These are phyloP conservation scores for Rasamsonia emersonii DNA, from an alignment of 2,329 filamentous ascomycete species.

Conservation along the genomic window DNA sequence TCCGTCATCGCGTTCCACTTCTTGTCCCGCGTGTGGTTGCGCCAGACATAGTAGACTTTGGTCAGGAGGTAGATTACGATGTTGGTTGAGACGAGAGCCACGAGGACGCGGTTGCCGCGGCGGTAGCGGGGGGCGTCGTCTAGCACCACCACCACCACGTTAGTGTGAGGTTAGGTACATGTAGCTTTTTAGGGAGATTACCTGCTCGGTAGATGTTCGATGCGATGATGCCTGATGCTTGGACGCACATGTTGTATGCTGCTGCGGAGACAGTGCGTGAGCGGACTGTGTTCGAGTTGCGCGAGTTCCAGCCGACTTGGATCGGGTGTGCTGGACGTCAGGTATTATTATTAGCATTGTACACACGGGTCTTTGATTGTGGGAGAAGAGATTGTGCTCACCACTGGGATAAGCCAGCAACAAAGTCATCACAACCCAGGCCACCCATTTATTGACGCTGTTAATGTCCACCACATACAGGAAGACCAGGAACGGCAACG, in stretches of 20 bases:
- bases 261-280: conserved; percentile 29
- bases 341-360: conserved; percentile 4
- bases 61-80: conserved; percentile 39
- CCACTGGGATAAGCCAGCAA: conserved; percentile 45
- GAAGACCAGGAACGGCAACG: conserved; percentile 45
- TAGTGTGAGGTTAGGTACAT: too few species aligned
- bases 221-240: background rate
- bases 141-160: too few species aligned
- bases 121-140: conserved; percentile 48
- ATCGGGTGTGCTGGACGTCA: conserved; percentile 42
- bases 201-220: conserved; percentile 5
- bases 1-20: conserved; percentile 38
- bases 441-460: conserved; percentile 42
- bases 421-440: conserved; percentile 44
- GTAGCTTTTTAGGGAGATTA: too few species aligned
- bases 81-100: conserved; percentile 42
- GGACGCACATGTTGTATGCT: conserved; percentile 10
- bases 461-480: conserved; percentile 38
- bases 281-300: conserved; percentile 31
- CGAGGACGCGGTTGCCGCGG: conserved; percentile 42
- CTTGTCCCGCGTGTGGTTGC: conserved; percentile 26
- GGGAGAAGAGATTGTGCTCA: conserved; percentile 6
- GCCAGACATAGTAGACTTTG: conserved; percentile 20
- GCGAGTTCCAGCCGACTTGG: conserved; percentile 33
- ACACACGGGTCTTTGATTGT: background rate